These are phyloP conservation scores for Kockovaella imperatae DNA, from an alignment of 768 basidiomycete species.

Conservation along the genomic window DNA sequence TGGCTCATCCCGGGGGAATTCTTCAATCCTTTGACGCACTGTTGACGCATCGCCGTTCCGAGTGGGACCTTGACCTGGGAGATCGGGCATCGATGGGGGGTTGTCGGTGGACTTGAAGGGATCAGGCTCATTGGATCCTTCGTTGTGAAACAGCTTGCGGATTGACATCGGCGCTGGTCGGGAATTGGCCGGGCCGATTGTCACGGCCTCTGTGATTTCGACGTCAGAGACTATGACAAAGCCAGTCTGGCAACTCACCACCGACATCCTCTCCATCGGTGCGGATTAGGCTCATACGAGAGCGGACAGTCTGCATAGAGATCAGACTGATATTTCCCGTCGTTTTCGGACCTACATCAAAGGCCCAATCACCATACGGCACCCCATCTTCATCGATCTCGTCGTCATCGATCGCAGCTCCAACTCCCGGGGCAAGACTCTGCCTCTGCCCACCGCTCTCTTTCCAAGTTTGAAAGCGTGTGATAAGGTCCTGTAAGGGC, in stretches of 20 bases:
- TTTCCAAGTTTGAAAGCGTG: constrained; percentile 66
- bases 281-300: constrained; percentile 38
- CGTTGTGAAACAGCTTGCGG: constrained; percentile 63
- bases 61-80: too few species aligned
- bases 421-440: constrained; percentile 53
- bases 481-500: constrained; percentile 69
- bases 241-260: too few species aligned
- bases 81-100: too few species aligned
- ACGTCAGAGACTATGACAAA: too few species aligned
- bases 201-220: too few species aligned
- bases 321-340: constrained; percentile 2
- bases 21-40: too few species aligned
- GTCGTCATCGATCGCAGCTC: constrained; percentile 54
- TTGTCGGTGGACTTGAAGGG: constrained; percentile 35
- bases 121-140: constrained; percentile 24
- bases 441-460: constrained; percentile 62
- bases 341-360: constrained; percentile 31
- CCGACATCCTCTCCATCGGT: too few species aligned
- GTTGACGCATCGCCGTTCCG: too few species aligned
- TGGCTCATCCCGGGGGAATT: too few species aligned
- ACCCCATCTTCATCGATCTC: constrained; percentile 29
- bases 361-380: constrained; percentile 41
- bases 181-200: constrained; percentile 19
- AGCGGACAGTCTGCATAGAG: constrained; percentile 35
- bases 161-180: constrained; percentile 66